Evolutionary conservation across 2,329 filamentous ascomycete genomes (phyloP), one percentile per base, ranked within the genome.

Genomic region (Cladosporium halotolerans): DNA sequence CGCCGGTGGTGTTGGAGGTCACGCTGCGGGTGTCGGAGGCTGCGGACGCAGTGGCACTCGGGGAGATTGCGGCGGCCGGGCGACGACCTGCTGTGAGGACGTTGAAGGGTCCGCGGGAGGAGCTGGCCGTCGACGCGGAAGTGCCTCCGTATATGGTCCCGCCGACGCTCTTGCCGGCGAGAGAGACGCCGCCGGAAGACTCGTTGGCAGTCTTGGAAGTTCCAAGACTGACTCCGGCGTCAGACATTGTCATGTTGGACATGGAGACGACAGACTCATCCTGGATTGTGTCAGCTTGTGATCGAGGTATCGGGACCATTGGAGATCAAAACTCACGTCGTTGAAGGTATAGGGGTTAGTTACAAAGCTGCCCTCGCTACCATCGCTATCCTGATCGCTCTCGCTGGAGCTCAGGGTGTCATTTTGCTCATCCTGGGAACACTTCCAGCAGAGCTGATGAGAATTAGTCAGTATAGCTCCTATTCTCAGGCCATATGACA

Each of bases 361-460:
- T 16, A 36, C 9, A 19, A 36, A 28, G 31, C 36, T 42, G 19
- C 4, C 13, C 9, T 18, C 47, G 31, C 47, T 50, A 11, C 23
- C 11, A 4, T 44, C 42, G 13, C 42, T 44, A 9, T n/a, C 40
- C n/a, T 14, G 6, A 13, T 9, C 40, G 23, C 40, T 16, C 6
- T 18, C 40, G 40, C 40, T 40, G n/a, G 36, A 18, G 40, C 40
- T 44, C 9, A 51, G 48, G 9, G 28, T 38, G 2, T 51, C 48
- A 31, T 51, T 51, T 13, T 44, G 40, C 31, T 31, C 9, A n/a
- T 32, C 28, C 31, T 51, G 11, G n/a, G 48, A 51, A 40, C 48
- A 51, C n/a, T 18, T 18, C 40, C 32, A 51, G 32, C 48, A 49
- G 9, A 49, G 46, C 48, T 51, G 41, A 39, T 14, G 7, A 10